These are phyloP conservation scores for Trichoderma asperelloides DNA, from an alignment of 495 filamentous ascomycete species.

Conservation along the genomic window DNA sequence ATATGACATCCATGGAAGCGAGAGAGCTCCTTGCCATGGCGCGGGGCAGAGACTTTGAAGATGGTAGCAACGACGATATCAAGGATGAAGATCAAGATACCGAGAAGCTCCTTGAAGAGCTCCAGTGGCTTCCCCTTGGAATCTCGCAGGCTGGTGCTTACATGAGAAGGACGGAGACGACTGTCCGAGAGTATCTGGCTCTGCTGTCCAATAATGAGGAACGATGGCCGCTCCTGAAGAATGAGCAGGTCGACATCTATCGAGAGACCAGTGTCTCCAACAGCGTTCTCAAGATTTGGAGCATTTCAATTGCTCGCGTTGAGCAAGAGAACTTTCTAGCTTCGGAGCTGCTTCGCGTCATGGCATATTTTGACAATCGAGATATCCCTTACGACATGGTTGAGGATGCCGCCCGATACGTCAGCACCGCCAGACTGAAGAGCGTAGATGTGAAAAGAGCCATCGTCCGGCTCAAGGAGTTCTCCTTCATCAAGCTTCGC, in stretches of 20 bases:
- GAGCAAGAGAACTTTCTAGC: constrained; percentile 16
- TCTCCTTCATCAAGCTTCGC: constrained; percentile 14
- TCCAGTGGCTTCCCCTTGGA: constrained; percentile 21
- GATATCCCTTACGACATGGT: constrained; percentile 18
- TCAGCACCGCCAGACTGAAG: background rate
- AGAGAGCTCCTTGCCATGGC: constrained; percentile 11
- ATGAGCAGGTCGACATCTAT: constrained; percentile 14
- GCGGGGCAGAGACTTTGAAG: background rate
- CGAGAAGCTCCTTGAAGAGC: constrained; percentile 16
- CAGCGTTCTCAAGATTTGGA: constrained; percentile 20
- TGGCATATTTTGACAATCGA: constrained; percentile 19
- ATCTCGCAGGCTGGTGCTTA: constrained; percentile 23
- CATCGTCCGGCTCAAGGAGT: constrained; percentile 14
- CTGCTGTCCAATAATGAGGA: constrained; percentile 10
- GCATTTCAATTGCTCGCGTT: constrained; percentile 18
- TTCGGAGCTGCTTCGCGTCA: constrained; percentile 14
- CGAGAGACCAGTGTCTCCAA: constrained; percentile 15
- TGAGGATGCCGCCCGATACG: constrained; percentile 7
- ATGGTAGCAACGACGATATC: background rate
- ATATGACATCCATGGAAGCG: constrained; percentile 16
- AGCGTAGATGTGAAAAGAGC: background rate
- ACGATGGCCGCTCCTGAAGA: constrained; percentile 14
- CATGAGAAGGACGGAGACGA: constrained; percentile 16
- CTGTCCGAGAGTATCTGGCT: constrained; percentile 15
- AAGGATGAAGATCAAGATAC: constrained; percentile 12